A percentile compares a stretch with the other conserved stretches of the same genome.
phyloP scores from a whole-genome alignment of 352 stramenopile genomes.

The Pythium plurisporium region DNA sequence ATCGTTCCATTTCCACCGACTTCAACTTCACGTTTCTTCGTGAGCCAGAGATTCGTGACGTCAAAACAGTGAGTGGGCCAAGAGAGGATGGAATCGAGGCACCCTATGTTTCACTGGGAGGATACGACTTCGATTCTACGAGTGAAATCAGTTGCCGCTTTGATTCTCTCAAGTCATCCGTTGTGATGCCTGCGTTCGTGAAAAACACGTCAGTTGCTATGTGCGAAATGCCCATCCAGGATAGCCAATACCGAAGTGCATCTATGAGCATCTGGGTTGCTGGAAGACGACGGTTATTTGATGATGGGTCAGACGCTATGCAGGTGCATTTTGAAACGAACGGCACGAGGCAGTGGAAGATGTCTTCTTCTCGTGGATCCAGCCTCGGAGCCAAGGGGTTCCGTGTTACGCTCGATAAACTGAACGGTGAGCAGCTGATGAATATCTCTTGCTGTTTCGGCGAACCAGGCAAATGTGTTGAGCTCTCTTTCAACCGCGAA shows the following conservation, averaged over 20 bases:
- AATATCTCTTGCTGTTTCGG: constrained; percentile 21
- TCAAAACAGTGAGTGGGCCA: background rate
- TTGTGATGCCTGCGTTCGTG: constrained; percentile 23
- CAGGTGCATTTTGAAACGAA: background rate
- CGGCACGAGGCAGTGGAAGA: background rate
- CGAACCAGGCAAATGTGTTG: background rate
- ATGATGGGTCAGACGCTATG: background rate
- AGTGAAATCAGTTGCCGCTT: constrained; percentile 38
- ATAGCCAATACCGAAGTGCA: background rate
- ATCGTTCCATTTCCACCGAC: background rate
- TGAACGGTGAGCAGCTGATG: background rate
- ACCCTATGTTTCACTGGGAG: constrained; percentile 22
- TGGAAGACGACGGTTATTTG: background rate
- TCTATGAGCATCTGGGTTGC: constrained; percentile 9
- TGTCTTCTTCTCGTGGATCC: background rate
- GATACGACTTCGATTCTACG: constrained; percentile 37
- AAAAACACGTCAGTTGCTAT: constrained; percentile 33
- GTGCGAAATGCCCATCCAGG: constrained; percentile 20
- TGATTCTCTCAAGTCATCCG: constrained; percentile 15
- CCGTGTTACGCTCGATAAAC: background rate
- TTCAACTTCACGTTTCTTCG: constrained; percentile 7
- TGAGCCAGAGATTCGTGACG: constrained; percentile 8
- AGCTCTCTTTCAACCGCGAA: background rate
- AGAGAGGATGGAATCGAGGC: background rate
- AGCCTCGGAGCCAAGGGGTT: background rate